Percentiles rank a stretch among this genome's conserved stretches.
These are phyloP conservation scores for Emmonsiellopsis sp. DNA, from an alignment of 2,329 filamentous ascomycete genomes.

Conservation along the genomic window DNA sequence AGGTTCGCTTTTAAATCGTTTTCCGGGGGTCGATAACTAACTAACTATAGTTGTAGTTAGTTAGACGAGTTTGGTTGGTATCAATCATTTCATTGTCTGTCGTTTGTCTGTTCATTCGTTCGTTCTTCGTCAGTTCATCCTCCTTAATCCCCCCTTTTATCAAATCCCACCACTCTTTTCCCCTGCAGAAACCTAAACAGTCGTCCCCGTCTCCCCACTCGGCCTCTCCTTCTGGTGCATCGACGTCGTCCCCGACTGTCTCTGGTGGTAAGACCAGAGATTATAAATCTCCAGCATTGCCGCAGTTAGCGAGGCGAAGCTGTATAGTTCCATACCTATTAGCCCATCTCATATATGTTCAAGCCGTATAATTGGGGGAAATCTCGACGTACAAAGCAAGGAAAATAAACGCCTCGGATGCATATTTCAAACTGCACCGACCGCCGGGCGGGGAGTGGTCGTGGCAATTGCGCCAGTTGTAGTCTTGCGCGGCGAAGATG, in stretches of 20 bases:
- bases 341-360: too few species aligned
- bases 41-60: too few species aligned
- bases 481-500: conserved; percentile 40
- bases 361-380: too few species aligned
- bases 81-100: too few species aligned
- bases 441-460: conserved; percentile 23
- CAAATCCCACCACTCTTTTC: not conserved
- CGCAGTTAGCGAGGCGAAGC: conserved; percentile 33
- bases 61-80: too few species aligned
- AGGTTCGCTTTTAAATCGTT: too few species aligned
- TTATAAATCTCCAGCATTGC: conserved; percentile 28
- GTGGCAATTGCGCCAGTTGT: conserved; percentile 25
- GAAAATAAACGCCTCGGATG: conserved; percentile 37
- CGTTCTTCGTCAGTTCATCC: not conserved
- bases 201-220: conserved; percentile 7
- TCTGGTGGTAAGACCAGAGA: conserved; percentile 25
- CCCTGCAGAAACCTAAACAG: not conserved
- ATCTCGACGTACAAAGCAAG: conserved; percentile 29
- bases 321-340: conserved; percentile 8
- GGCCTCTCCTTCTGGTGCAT: conserved; percentile 7
- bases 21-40: too few species aligned
- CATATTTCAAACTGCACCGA: conserved; percentile 28
- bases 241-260: conserved; percentile 6
- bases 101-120: too few species aligned
- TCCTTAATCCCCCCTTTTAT: not conserved